Percentiles rank a stretch among this genome's conserved stretches.
phyloP scores from a whole-genome alignment of 1,139 yeast species.

The Saccharomyces hybrid region DNA sequence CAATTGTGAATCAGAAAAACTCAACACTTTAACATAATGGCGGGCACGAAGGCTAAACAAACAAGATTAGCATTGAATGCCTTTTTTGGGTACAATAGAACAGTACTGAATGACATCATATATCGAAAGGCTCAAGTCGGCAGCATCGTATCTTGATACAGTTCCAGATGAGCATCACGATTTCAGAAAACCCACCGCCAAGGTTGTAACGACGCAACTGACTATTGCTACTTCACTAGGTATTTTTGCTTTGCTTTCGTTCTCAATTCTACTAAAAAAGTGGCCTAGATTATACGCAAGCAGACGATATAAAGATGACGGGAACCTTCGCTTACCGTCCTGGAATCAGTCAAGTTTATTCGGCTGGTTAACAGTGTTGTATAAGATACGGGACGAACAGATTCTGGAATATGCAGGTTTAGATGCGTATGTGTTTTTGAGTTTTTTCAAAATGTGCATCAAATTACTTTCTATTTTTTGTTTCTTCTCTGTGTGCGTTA shows the following conservation, averaged over 20 bases:
- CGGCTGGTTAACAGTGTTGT: slow-evolving; percentile 72
- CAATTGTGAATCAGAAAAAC: background rate
- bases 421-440: slow-evolving; percentile 81
- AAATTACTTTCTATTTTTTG: slow-evolving; percentile 47
- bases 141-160: background rate
- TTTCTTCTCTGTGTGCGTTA: slow-evolving; percentile 48
- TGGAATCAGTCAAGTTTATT: slow-evolving; percentile 50
- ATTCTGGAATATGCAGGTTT: slow-evolving; percentile 84
- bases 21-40: background rate
- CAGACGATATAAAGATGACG: slow-evolving; percentile 34
- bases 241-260: slow-evolving; percentile 51
- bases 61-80: background rate
- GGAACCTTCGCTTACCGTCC: slow-evolving; percentile 33
- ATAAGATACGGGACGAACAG: slow-evolving; percentile 61
- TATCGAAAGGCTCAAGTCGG: background rate
- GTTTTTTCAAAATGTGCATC: slow-evolving; percentile 69
- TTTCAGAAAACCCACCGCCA: slow-evolving; percentile 37
- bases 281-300: slow-evolving; percentile 72
- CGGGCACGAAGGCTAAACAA: background rate
- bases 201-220: slow-evolving; percentile 44
- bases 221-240: slow-evolving; percentile 60
- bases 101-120: background rate
- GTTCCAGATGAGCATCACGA: slow-evolving; percentile 23
- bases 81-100: background rate
- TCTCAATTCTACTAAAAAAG: slow-evolving; percentile 54